A percentile compares a stretch with the other conserved stretches of the same genome.
phyloP scores from a whole-genome alignment of 768 basidiomycete genomes.

The Boletus bicolor region DNA sequence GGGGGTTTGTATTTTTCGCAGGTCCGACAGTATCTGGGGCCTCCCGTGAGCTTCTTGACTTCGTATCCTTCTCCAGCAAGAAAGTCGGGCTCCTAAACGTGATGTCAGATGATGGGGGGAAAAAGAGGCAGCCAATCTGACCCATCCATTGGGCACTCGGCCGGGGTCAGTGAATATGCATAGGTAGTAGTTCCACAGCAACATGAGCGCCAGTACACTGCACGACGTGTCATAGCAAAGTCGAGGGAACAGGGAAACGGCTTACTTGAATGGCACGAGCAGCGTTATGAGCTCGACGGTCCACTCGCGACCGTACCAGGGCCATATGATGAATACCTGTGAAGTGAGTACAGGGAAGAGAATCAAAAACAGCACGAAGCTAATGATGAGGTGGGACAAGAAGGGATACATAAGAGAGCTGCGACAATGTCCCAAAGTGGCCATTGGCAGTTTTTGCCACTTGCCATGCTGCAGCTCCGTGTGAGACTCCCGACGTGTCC shows the following conservation, averaged over 20 bases:
- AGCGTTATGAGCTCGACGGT: constrained; percentile 72
- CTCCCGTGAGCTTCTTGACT: constrained; percentile 84
- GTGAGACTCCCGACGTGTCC: constrained; percentile 1
- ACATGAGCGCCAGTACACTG: constrained; percentile 70
- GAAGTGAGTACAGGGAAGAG: constrained; percentile 86
- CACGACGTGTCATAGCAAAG: constrained; percentile 7
- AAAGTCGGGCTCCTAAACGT: constrained; percentile 62
- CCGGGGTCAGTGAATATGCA: constrained; percentile 86
- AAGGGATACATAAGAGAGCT: constrained; percentile 40
- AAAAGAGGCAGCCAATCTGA: constrained; percentile 31
- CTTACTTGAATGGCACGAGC: constrained; percentile 91
- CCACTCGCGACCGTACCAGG: constrained; percentile 80
- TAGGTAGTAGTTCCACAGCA: constrained; percentile 87
- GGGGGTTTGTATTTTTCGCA: constrained; percentile 87
- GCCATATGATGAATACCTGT: constrained; percentile 89
- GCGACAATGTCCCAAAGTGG: constrained; percentile 9
- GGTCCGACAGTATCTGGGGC: constrained; percentile 80
- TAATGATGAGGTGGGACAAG: constrained; percentile 62
- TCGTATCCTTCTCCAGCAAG: constrained; percentile 69
- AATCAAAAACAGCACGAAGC: constrained; percentile 68
- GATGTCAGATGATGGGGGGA: constrained; percentile 5
- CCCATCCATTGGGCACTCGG: constrained; percentile 74
- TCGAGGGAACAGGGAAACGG: not conserved
- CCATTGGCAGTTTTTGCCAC: not conserved
- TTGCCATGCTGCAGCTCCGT: constrained; percentile 19